phyloP scores from a whole-genome alignment of 2,329 filamentous ascomycete genomes.

The Calonectria leucothoes region DNA sequence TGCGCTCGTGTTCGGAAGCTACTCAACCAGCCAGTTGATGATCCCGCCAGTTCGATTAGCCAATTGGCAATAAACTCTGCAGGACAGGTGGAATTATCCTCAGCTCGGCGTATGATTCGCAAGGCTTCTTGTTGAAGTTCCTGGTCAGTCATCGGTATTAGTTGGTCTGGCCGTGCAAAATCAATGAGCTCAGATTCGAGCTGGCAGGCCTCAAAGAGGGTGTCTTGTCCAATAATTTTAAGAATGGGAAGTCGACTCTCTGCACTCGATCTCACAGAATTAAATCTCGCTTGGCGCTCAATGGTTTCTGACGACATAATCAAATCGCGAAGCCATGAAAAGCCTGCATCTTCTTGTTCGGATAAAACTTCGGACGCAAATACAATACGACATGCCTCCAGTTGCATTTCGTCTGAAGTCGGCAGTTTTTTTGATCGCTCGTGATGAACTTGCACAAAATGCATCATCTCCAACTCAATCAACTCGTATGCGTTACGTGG shows the following conservation, averaged over 20 bases:
- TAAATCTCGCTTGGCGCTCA: slow-evolving; percentile 12
- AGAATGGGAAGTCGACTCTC: slow-evolving; percentile 5
- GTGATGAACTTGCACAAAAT: slow-evolving; percentile 21
- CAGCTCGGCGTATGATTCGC: slow-evolving; percentile 5
- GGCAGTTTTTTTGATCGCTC: slow-evolving; percentile 4
- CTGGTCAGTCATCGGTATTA: background rate
- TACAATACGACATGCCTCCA: slow-evolving; percentile 25
- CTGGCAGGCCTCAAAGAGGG: slow-evolving; percentile 12
- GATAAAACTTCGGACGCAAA: slow-evolving; percentile 21
- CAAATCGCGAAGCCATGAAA: slow-evolving; percentile 28
- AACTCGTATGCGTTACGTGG: slow-evolving; percentile 24
- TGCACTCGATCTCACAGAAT: slow-evolving; percentile 6
- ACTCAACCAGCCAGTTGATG: slow-evolving; percentile 6
- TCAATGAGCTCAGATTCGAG: slow-evolving; percentile 8
- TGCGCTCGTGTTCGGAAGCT: background rate
- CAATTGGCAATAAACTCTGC: slow-evolving; percentile 11
- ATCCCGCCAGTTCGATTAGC: slow-evolving; percentile 9
- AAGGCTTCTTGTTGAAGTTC: slow-evolving; percentile 22
- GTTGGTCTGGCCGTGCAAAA: background rate
- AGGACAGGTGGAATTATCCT: slow-evolving; percentile 1
- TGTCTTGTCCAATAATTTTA: slow-evolving; percentile 6
- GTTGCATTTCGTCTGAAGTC: slow-evolving; percentile 21
- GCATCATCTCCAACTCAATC: slow-evolving; percentile 22
- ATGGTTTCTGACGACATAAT: slow-evolving; percentile 19
- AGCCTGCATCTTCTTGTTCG: background rate